These are phyloP conservation scores for Syzygium jambos DNA, from an alignment of 345 rosid genomes.

Conservation along the genomic window DNA sequence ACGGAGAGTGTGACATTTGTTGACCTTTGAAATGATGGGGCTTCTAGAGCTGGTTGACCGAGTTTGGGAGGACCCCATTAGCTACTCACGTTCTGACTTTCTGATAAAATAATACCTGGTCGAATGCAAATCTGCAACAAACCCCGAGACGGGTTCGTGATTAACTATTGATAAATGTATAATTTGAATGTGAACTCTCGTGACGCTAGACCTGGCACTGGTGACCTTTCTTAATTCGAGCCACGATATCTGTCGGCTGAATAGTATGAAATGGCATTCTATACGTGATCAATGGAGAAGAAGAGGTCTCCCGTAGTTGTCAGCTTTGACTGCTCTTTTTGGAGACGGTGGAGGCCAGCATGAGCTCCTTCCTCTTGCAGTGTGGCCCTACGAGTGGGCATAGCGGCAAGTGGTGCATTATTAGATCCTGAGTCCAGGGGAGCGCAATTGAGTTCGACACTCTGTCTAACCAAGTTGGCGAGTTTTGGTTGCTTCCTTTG, in stretches of 20 bases:
- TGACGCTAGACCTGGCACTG: neutral
- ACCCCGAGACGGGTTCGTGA: neutral
- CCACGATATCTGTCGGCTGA: neutral
- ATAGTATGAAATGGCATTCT: neutral
- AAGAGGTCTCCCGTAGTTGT: neutral
- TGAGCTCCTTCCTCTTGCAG: neutral
- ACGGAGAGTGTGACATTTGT: neutral
- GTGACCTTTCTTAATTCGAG: neutral
- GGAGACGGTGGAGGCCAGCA: neutral
- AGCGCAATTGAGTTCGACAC: neutral
- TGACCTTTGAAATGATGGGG: neutral
- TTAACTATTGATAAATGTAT: neutral
- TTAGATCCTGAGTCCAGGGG: neutral
- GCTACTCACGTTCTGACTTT: neutral
- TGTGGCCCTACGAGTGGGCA: neutral
- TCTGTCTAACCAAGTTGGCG: neutral
- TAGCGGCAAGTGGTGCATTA: neutral
- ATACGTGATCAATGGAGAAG: neutral
- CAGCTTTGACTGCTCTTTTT: neutral
- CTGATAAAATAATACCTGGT: neutral
- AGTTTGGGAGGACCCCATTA: neutral
- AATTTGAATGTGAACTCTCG: neutral
- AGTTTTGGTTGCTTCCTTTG: neutral
- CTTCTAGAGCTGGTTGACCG: neutral
- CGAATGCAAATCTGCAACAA: neutral